Conservation (phyloP, 352 stramenopile species). For the Phytophthora meadii region DNA sequence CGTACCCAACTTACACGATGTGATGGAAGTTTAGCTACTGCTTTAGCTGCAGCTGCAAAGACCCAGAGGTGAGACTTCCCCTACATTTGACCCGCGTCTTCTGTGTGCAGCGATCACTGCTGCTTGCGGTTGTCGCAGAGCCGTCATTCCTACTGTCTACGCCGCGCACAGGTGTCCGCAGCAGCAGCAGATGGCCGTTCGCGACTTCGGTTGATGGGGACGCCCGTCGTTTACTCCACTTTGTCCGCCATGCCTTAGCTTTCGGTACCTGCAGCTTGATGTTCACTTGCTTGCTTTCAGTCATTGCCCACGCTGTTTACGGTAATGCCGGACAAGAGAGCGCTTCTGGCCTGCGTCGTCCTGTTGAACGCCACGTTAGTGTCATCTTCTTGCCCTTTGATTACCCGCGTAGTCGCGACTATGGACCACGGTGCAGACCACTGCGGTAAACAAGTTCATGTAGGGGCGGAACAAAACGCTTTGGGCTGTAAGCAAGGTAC, state of each 20-base stretch:
- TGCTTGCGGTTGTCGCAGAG: slow-evolving; percentile 20
- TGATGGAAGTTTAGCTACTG: slow-evolving; percentile 2
- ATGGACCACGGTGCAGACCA: slow-evolving; percentile 10
- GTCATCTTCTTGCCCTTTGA: slow-evolving; percentile 14
- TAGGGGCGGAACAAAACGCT: slow-evolving; percentile 12
- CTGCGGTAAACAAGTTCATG: slow-evolving; percentile 16
- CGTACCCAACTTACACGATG: slow-evolving; percentile 8
- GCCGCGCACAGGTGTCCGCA: slow-evolving; percentile 21
- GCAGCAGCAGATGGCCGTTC: slow-evolving; percentile 21
- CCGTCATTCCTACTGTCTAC: slow-evolving; percentile 20
- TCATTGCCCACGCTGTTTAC: slow-evolving; percentile 19
- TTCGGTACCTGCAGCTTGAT: slow-evolving; percentile 9
- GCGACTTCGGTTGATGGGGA: slow-evolving; percentile 11
- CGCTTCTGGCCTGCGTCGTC: slow-evolving; percentile 11
- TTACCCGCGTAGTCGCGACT: slow-evolving; percentile 7
- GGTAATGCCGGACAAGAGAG: slow-evolving; percentile 16
- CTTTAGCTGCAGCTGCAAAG: not conserved
- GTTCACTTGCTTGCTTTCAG: slow-evolving; percentile 20
- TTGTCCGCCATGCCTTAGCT: not conserved
- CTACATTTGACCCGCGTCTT: slow-evolving; percentile 6
- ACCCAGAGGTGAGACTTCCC: too few relatives aligned
- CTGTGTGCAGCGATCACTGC: slow-evolving; percentile 2
- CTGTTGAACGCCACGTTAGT: slow-evolving; percentile 8
- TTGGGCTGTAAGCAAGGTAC: too few relatives aligned
- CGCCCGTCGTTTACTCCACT: slow-evolving; percentile 26